phyloP scores from a whole-genome alignment of 495 filamentous ascomycete species.

The Penicillium cosmopolitanum region DNA sequence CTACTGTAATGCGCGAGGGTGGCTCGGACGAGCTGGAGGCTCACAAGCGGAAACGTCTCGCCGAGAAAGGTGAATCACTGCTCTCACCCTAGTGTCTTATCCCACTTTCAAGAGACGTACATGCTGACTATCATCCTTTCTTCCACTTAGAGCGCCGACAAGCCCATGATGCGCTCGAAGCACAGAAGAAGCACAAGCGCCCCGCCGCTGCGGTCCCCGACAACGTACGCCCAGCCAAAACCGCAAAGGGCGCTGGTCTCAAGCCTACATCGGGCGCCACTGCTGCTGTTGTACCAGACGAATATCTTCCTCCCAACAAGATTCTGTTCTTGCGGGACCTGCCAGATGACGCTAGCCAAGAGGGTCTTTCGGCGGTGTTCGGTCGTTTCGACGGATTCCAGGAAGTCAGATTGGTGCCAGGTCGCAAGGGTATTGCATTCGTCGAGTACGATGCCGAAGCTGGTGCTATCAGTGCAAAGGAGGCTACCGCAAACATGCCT shows the following conservation, averaged over 20 bases:
- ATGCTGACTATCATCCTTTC: constrained; percentile 10
- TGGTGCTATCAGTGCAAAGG: constrained; percentile 92
- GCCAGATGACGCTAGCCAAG: constrained; percentile 83
- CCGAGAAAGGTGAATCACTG: constrained; percentile 77
- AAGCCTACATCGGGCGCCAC: constrained; percentile 74
- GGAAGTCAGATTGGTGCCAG: constrained; percentile 87
- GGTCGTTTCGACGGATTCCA: constrained; percentile 90
- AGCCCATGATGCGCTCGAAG: constrained; percentile 80
- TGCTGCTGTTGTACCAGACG: constrained; percentile 84
- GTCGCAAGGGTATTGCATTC: constrained; percentile 88
- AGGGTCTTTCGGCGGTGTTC: constrained; percentile 79
- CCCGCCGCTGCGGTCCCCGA: constrained; percentile 55
- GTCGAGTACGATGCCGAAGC: constrained; percentile 93
- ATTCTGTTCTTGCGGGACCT: constrained; percentile 95
- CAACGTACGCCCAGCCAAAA: constrained; percentile 68
- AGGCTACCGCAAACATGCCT: constrained; percentile 87
- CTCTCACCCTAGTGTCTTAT: neutral
- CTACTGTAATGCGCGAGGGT: constrained; percentile 73
- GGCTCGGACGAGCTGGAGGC: constrained; percentile 80
- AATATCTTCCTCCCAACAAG: constrained; percentile 97
- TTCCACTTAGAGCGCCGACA: constrained; percentile 77
- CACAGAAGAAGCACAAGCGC: constrained; percentile 81
- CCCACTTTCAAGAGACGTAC: neutral
- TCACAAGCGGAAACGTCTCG: constrained; percentile 83
- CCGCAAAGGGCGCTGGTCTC: constrained; percentile 75